phyloP scores from a whole-genome alignment of 139 green algal species.

The Chlorella vulgaris region DNA sequence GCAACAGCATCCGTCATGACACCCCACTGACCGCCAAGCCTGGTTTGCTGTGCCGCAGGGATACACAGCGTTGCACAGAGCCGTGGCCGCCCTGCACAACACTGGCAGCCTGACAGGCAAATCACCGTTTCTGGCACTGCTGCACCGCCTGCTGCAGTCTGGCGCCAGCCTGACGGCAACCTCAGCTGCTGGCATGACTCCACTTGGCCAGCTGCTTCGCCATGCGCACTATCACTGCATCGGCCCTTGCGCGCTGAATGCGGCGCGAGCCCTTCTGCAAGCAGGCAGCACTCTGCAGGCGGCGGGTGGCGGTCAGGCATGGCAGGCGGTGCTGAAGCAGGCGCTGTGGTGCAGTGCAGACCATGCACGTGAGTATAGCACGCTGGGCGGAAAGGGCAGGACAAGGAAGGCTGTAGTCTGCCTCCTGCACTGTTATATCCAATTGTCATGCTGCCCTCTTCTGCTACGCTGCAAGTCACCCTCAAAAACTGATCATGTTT shows the following conservation, averaged over 20 bases:
- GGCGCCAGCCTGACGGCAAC: neutral
- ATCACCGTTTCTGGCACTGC: neutral
- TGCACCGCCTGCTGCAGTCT: slow-evolving; percentile 11
- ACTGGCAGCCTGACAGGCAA: neutral
- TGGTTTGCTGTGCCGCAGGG: neutral
- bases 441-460: too few species aligned
- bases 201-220: slow-evolving; percentile 3
- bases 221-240: neutral
- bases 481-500: too few species aligned
- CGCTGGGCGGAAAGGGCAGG: too few species aligned
- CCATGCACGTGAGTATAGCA: neutral
- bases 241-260: neutral
- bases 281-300: neutral
- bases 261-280: neutral
- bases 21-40: too few species aligned
- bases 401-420: too few species aligned
- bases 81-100: neutral
- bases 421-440: too few species aligned
- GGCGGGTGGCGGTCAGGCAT: slow-evolving; percentile 1
- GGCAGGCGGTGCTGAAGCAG: neutral
- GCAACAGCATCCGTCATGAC: too few species aligned
- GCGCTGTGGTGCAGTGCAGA: neutral
- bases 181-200: neutral
- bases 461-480: too few species aligned
- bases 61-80: neutral